Percentiles rank a stretch among this genome's conserved stretches.
Evolutionary conservation across 148 eudicot genomes (phyloP).

Genomic region (Fagopyrum homotropicum): DNA sequence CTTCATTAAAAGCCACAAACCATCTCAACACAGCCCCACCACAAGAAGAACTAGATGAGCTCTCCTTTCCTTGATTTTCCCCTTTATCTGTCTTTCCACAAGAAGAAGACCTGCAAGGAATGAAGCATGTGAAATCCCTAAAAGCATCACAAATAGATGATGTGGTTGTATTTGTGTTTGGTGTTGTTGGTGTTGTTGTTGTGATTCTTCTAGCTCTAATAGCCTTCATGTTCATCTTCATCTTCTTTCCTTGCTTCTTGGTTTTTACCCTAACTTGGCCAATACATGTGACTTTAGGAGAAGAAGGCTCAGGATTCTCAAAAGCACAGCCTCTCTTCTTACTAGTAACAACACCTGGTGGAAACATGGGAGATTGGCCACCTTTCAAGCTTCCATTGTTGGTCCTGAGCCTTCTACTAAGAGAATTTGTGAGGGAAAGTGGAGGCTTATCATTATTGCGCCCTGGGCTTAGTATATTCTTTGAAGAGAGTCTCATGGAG

Average conservation of each 20-base stretch:
- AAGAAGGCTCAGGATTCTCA: conserved; percentile 79
- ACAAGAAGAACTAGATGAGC: conserved; percentile 14
- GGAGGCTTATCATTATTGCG: conserved; percentile 27
- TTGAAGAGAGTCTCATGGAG: conserved; percentile 50
- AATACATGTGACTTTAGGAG: conserved; percentile 91
- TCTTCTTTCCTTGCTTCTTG: conserved; percentile 59
- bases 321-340: conserved; percentile 40
- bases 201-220: conserved; percentile 26
- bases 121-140: conserved; percentile 66
- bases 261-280: conserved; percentile 86
- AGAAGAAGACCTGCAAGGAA: conserved; percentile 66
- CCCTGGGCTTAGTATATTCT: conserved; percentile 48
- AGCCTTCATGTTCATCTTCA: conserved; percentile 27
- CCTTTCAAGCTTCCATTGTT: conserved; percentile 44
- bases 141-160: conserved; percentile 54
- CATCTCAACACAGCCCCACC: conserved; percentile 63
- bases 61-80: conserved; percentile 15
- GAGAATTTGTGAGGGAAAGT: conserved; percentile 33
- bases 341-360: conserved; percentile 17
- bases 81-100: conserved; percentile 23
- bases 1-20: conserved; percentile 64
- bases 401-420: conserved; percentile 45
- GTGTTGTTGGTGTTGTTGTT: not conserved
- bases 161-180: too few relatives aligned
- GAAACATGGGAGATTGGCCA: conserved; percentile 53